Evolutionary conservation across 805 yeast species (phyloP), one percentile per base, ranked within the genome.

Genomic region (Yamadazyma laniorum): DNA sequence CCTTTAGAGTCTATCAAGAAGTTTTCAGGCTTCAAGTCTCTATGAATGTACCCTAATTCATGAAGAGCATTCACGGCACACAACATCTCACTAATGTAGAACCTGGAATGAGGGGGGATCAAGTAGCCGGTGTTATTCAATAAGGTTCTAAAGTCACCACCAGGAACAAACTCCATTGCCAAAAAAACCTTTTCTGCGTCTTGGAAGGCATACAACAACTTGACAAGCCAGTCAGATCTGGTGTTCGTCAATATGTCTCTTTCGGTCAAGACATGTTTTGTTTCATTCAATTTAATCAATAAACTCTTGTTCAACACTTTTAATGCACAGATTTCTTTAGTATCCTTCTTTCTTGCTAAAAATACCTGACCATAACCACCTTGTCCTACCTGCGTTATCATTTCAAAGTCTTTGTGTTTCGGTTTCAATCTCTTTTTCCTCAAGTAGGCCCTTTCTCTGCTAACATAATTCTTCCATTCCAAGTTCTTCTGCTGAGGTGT

Each of bases 301-400:
- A 90, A 72, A 53, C 83, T 83, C 61, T 93, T 93, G 60, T 88
- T 90, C 55, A 93, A 73, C 11, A 93, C 86, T 60, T 93, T 93
- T 52, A 93, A 71, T 2, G 99, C 99, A 63, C 96, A 91, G 32
- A 93, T 84, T 63, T 93, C 99, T 47, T 82, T 79, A 1, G 98
- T 89, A 55, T 93, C 99, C 49, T 81, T 82, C 70, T 93, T 93
- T 49, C 90, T 77, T 1, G 99, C 97, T 45, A 93, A 67, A 53
- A 87, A 93, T n/a, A 93, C 99, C 64, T 93, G 97, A 17, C 99
- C 99, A 57, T 93, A 93, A 3, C 99, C 99, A 56, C 99, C 99
- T 68, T 93, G 99, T 11, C 99, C 99, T 22, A 93, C 97, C 67
- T 93, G 99, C 1, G 99, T 93, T 49, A 93, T 83, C 71, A 91